A percentile compares a stretch with the other conserved stretches of the same genome.
Conservation (phyloP, 108 stramenopile genomes). For the Schizochytrium sp. region DNA sequence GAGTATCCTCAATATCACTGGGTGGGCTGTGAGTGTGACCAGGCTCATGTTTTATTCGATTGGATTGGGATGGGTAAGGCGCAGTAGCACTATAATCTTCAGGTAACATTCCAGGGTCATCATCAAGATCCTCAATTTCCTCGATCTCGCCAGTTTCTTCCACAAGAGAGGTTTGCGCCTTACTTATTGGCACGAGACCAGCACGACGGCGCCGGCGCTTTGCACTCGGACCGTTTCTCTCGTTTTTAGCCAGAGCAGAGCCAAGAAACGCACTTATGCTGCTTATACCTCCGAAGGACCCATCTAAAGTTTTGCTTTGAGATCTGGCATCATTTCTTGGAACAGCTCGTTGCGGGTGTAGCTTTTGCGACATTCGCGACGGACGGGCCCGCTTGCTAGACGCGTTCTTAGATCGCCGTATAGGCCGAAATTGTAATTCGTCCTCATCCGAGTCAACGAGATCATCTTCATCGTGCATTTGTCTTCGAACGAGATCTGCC, state of each 20-base stretch:
- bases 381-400: no score
- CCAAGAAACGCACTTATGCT: slow-evolving; percentile 22
- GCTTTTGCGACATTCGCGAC: no score
- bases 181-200: not conserved
- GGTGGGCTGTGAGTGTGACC: no score
- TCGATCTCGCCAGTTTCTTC: not conserved
- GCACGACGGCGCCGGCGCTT: not conserved
- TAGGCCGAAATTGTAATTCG: not conserved
- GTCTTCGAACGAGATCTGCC: no score
- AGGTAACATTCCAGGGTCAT: not conserved
- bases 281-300: not conserved
- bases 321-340: no score
- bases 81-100: not conserved
- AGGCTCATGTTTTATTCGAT: no score
- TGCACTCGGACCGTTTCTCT: not conserved
- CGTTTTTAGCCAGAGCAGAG: not conserved
- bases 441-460: not conserved
- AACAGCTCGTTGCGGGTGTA: no score
- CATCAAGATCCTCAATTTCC: not conserved
- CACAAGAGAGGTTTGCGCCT: not conserved
- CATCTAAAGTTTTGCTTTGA: no score
- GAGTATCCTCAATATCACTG: no score
- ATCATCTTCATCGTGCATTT: not conserved
- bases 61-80: not conserved
- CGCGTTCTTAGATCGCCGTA: no score